Evolutionary conservation across 345 rosid species (phyloP).

Genomic region (Eucalyptus erythrocorys): DNA sequence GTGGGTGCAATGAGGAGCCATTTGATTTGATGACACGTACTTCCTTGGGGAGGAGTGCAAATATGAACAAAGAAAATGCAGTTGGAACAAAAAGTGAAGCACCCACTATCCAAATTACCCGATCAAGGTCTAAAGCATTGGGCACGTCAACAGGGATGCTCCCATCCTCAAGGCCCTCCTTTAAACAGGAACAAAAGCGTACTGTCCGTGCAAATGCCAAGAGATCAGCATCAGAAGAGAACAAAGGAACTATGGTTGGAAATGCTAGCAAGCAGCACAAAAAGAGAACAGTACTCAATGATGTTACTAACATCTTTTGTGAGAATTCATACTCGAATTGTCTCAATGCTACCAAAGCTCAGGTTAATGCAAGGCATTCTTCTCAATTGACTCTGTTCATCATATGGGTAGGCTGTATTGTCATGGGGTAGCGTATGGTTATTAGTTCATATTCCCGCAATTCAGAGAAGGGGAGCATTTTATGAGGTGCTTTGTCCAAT

Average conservation of each 20-base stretch:
- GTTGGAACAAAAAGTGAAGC: conserved; percentile 20
- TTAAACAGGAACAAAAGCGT: conserved; percentile 50
- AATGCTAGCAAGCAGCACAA: conserved; percentile 31
- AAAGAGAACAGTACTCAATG: conserved; percentile 68
- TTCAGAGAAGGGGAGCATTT: neutral
- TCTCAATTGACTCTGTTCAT: neutral
- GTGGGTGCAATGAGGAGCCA: conserved; percentile 29
- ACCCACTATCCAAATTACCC: conserved; percentile 33
- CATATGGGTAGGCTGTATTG: neutral
- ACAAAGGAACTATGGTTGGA: conserved; percentile 12
- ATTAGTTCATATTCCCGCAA: neutral
- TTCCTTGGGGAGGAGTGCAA: conserved; percentile 27
- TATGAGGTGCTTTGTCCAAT: neutral
- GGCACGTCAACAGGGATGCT: conserved; percentile 26
- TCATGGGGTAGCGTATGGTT: neutral
- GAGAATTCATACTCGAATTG: conserved; percentile 16
- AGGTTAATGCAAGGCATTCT: conserved; percentile 20
- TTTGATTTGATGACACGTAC: conserved; percentile 13
- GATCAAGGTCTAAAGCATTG: conserved; percentile 62
- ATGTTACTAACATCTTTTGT: conserved; percentile 39
- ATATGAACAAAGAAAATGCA: conserved; percentile 49
- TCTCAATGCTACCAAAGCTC: conserved; percentile 20
- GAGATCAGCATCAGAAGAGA: conserved; percentile 36
- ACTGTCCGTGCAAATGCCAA: conserved; percentile 18
- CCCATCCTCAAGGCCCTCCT: conserved; percentile 42